Evolutionary conservation across 495 filamentous ascomycete genomes (phyloP), one percentile per base, ranked within the genome.

Genomic region (Talaromyces liani): DNA sequence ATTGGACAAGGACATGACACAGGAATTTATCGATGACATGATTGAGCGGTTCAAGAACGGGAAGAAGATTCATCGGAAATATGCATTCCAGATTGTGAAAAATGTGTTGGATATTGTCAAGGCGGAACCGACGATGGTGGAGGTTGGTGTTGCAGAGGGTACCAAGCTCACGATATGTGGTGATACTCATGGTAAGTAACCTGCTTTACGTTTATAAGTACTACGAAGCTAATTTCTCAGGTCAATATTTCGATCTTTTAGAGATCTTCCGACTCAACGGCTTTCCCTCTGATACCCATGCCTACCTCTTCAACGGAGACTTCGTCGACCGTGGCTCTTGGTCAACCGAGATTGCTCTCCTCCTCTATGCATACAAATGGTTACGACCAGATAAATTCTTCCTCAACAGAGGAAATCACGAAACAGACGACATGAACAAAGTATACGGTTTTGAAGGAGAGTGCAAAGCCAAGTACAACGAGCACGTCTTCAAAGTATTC

Each of bases 401-500:
- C 87, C 80, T 99, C 64, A 99, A 99, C 82, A 88, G 94, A 58
- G 94, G 94, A 65, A 99, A 99, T 76, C 94, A 99, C 79, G 94
- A 99, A 77, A 98, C 94, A 64, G 94, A 99, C 73, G 94, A 98
- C 74, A 99, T 99, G 94, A 99, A 99, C 80, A 87, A 91, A 72
- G 93, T 94, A 27, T 98, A 99, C 71, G 94, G 94, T 58, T 99
- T 99, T 70, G 94, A 98, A 72, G 94, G 95, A 70, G 94, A 99
- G 71, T 98, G 95, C 77, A 92, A 91, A 72, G 91, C 91, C 64
- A 99, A 99, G 77, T 99, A 99, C 76, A 96, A 88, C 75, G 94
- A 99, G 74, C 85, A 89, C 59, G 85, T 90, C 25, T 99, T 97
- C 85, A 98, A 96, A 79, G 83, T 97, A 53, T 99, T 99, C 80